Evolutionary conservation across 2,329 filamentous ascomycete species (phyloP), one percentile per base, ranked within the genome.

Genomic region (Diaporthe aspalathi): DNA sequence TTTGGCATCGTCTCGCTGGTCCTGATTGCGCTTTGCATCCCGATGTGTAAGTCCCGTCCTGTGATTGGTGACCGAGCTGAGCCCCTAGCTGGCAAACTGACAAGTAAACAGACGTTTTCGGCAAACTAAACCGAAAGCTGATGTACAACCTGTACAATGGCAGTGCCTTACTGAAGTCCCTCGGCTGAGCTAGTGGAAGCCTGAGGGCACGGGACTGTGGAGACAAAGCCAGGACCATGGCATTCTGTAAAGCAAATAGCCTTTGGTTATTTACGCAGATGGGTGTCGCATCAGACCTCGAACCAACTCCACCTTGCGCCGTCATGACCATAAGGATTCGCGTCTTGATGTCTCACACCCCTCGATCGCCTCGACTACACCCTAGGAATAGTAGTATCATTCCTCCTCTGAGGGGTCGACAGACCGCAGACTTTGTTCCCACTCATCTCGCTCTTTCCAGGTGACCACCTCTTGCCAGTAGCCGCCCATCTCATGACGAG

Each of bases 31-130:
- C 77, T 76, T n/a, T 80, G 78, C 66, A 74, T 80, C 60, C 79
- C 78, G 3, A 80, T 80, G 78, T 79, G 78, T 80, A 54, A 78
- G 78, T 78, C 27, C 6, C 45, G 9, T n/a, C 32, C 32, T 53
- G 16, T 24, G 12, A 12, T 27, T 9, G 38, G 40, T n/a, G n/a
- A n/a, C n/a, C n/a, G n/a, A n/a, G n/a, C n/a, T n/a, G n/a, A n/a
- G n/a, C n/a, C n/a, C n/a, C n/a, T n/a, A n/a, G 12, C 29, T 24
- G 20, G n/a, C 17, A 8, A 2, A n/a, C 60, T 65, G 45, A 65
- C 45, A 35, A 50, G 3, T 43, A 6, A 9, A 3, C 14, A 72
- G 71, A 72, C 47, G 9, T 70, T 4, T 60, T 72, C 27, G 71
- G 71, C 27, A 72, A 72, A 20, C 11, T 67, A 8, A 72, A 72